Percentiles rank a stretch among this genome's conserved stretches.
Evolutionary conservation across 1,284 basidiomycete genomes (phyloP).

Genomic region (Microbotryum intermedium): DNA sequence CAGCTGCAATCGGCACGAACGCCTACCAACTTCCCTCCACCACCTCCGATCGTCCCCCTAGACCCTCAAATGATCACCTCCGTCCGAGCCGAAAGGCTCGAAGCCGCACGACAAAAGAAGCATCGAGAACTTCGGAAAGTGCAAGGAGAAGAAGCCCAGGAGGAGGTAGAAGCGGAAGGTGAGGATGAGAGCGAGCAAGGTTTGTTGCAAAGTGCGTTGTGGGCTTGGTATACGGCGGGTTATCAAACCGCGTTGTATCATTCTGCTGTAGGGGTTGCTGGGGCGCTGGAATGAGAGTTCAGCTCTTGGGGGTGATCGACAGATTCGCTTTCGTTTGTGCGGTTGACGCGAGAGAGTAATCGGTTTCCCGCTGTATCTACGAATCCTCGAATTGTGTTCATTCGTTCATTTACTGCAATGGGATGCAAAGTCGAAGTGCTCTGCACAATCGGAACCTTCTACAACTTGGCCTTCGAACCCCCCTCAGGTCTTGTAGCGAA

Average conservation of each 20-base stretch:
- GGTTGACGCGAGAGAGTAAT: no score
- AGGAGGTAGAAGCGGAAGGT: neutral
- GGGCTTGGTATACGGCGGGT: conserved; percentile 27
- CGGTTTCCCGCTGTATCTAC: no score
- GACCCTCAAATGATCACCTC: neutral
- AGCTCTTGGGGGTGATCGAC: neutral
- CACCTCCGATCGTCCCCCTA: conserved; percentile 15
- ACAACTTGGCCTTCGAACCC: conserved; percentile 53
- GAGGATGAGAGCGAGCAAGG: neutral
- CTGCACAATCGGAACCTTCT: conserved; percentile 31
- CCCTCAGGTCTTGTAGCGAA: conserved; percentile 38
- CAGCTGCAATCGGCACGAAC: neutral
- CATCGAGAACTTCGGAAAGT: neutral
- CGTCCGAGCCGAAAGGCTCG: no score
- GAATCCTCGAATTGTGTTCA: no score
- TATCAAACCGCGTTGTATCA: conserved; percentile 28
- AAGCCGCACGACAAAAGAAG: no score
- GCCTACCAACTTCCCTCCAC: neutral
- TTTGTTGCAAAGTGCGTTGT: conserved; percentile 18
- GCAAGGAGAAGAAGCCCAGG: conserved; percentile 4
- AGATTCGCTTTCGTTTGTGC: neutral
- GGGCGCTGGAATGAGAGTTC: neutral
- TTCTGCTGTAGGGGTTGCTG: conserved; percentile 18
- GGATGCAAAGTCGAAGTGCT: no score
- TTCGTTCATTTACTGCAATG: no score